Evolutionary conservation across 306 rosid species (phyloP), one percentile per base, ranked within the genome.

Genomic region (Cicer bijugum): DNA sequence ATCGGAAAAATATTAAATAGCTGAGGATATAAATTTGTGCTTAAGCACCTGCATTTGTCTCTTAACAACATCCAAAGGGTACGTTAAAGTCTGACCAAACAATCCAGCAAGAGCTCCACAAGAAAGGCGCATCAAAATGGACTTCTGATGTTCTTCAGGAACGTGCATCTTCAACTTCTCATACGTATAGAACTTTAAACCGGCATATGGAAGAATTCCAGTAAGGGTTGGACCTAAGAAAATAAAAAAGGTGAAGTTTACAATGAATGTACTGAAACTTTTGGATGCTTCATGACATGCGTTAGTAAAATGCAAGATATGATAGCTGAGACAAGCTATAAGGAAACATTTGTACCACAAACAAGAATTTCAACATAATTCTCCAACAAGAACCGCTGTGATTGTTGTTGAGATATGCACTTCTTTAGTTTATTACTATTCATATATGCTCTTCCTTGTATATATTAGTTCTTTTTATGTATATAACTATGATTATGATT

Each of bases 81-180:
- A 94, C 0, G 99, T 94, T 79, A 89, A 56, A 11, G 99, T 94
- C 87, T 94, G 99, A 71, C 99, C 99, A 78, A 91, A 89, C 80
- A 94, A 80, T 61, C 97, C 97, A 64, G 99, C 99, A 14, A 94
- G 78, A 65, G 99, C 99, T 79, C 97, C 99, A 70, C 99, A 94
- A 62, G 91, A 87, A 68, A 94, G 99, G 17, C 90, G 91, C 88
- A 87, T 87, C 71, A 78, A 67, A 67, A 94, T 87, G 69, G 96
- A 86, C 56, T 75, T 89, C 63, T 81, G 94, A 69, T 94, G 91
- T 86, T 94, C 99, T 78, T 94, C 92, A 53, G 96, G 96, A 77
- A 88, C 87, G 14, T 82, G 87, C 47, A 81, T 78, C 84, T 94
- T 91, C 78, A 91, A 87, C 85, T 87, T 71, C 83, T 94, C 99